Conservation (phyloP, 805 yeast genomes). For the Kodamaea hsintzibuensis region DNA sequence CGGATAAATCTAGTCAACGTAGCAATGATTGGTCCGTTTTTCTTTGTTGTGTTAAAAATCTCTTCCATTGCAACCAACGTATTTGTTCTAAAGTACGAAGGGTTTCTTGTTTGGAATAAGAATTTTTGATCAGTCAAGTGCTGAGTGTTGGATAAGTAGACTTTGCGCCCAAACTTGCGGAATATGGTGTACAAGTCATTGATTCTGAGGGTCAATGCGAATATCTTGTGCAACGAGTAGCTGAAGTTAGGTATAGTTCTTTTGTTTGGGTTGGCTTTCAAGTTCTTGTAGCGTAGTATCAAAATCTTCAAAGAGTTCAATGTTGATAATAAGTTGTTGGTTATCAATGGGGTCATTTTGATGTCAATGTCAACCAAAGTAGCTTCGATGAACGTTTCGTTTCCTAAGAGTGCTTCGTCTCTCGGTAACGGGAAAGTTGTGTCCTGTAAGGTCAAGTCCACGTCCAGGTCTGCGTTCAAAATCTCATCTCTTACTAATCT, state of each 20-base stretch:
- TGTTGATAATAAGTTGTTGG: slow-evolving; percentile 25
- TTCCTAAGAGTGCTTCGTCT: slow-evolving; percentile 13
- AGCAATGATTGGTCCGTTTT: slow-evolving; percentile 51
- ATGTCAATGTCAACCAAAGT: slow-evolving; percentile 43
- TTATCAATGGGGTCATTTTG: slow-evolving; percentile 27
- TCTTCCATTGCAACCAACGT: slow-evolving; percentile 35
- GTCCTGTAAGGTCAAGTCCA: slow-evolving; percentile 28
- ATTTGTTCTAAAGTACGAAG: slow-evolving; percentile 29
- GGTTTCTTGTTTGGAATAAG: slow-evolving; percentile 25
- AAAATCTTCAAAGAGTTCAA: slow-evolving; percentile 25
- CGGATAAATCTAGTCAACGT: slow-evolving; percentile 47
- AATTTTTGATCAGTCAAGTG: slow-evolving; percentile 46
- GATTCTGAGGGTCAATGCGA: slow-evolving; percentile 44
- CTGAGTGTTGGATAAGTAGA: slow-evolving; percentile 45
- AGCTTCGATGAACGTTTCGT: slow-evolving; percentile 21
- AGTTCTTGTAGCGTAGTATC: slow-evolving; percentile 20
- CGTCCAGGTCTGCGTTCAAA: slow-evolving; percentile 20
- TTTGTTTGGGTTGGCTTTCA: slow-evolving; percentile 16
- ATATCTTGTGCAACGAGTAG: slow-evolving; percentile 48
- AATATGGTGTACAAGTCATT: slow-evolving; percentile 52
- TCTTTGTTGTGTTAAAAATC: slow-evolving; percentile 43
- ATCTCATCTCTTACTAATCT: slow-evolving; percentile 20
- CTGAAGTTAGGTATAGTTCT: slow-evolving; percentile 31
- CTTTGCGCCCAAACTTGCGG: slow-evolving; percentile 48
- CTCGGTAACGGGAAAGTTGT: slow-evolving; percentile 18